Base-by-base conservation (phyloP, 148 eudicot genomes). In the Chenopodium berlandieri region DNA sequence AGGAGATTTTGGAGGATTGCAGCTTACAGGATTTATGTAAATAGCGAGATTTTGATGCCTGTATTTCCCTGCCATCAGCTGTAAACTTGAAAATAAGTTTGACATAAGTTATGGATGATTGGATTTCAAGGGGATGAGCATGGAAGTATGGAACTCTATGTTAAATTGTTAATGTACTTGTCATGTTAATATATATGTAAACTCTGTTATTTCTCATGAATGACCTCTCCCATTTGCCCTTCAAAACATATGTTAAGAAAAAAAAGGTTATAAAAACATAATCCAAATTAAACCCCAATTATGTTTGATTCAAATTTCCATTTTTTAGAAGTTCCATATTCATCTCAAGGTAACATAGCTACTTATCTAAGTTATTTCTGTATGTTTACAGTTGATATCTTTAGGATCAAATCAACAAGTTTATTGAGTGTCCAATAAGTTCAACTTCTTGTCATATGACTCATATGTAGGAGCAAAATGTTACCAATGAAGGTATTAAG, bases 21-120 rank as follows among this genome's bases (percentile, higher is more conserved):
- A 44, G n/a, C 74, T 30, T 50, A 63, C 70, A 63, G 69, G 54
- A 77, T 62, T 12, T 40, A 10, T 77, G 69, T 76, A 77, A 32
- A 77, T 77, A 77, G 25, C 79, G 40, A 9, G 32, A 3, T 62
- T 62, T 62, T 62, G 70, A n/a, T 4, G 50, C 78, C 68, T 76
- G 47, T 20, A 20, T 60, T 76, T 9, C 30, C 78, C 50, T 76
- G 23, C 14, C 9, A 46, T 37, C 10, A 75, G 66, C 9, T 27
- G 66, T 30, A 47, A 58, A 31, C 20, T n/a, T 50, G 4, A 23
- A 48, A 75, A 25, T 25, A 27, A 37, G 74, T 6, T 69, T 71
- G 74, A n/a, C 30, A 44, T n/a, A 46, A n/a, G 7, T 4, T 48
- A 4, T 19, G 6, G 11, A 17, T 56, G 10, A 31, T 75, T 75